phyloP scores from a whole-genome alignment of 1,284 basidiomycete species.

The Vanrija sp. region DNA sequence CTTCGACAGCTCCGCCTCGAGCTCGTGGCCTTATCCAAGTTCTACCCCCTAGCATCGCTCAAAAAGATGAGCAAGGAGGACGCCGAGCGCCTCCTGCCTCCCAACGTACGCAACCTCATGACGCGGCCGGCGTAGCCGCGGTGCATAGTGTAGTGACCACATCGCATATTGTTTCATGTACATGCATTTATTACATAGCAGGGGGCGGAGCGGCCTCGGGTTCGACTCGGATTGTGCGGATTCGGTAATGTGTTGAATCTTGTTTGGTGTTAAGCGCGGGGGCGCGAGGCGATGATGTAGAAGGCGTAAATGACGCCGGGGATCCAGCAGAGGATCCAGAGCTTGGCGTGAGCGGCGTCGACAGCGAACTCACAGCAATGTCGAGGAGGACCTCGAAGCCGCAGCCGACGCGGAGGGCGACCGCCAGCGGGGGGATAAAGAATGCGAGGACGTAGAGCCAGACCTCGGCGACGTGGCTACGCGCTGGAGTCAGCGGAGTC shows the following conservation, averaged over 20 bases:
- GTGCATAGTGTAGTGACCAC: neutral
- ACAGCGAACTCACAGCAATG: neutral
- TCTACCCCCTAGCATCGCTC: slow-evolving; percentile 42
- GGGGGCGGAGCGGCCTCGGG: too few relatives aligned
- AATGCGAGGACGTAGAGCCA: neutral
- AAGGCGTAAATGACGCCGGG: slow-evolving; percentile 3
- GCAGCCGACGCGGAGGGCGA: slow-evolving; percentile 1
- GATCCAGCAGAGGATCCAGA: slow-evolving; percentile 9
- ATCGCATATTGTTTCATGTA: too few relatives aligned
- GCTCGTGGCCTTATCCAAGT: slow-evolving; percentile 41
- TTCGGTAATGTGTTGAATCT: too few relatives aligned
- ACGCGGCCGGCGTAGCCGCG: slow-evolving; percentile 5
- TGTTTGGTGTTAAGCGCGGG: too few relatives aligned
- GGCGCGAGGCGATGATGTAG: too few relatives aligned
- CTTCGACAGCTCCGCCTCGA: slow-evolving; percentile 37
- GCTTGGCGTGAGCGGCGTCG: neutral
- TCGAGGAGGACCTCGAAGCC: slow-evolving; percentile 3
- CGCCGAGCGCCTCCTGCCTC: slow-evolving; percentile 35
- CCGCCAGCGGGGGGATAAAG: neutral
- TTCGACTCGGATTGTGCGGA: too few relatives aligned
- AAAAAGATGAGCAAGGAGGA: slow-evolving; percentile 37
- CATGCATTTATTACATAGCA: too few relatives aligned
- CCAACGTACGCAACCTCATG: slow-evolving; percentile 39
- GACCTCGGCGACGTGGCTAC: neutral
- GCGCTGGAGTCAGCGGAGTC: neutral